phyloP scores from a whole-genome alignment of 257 asterid genomes.

The Nicotiana sylvestris region DNA sequence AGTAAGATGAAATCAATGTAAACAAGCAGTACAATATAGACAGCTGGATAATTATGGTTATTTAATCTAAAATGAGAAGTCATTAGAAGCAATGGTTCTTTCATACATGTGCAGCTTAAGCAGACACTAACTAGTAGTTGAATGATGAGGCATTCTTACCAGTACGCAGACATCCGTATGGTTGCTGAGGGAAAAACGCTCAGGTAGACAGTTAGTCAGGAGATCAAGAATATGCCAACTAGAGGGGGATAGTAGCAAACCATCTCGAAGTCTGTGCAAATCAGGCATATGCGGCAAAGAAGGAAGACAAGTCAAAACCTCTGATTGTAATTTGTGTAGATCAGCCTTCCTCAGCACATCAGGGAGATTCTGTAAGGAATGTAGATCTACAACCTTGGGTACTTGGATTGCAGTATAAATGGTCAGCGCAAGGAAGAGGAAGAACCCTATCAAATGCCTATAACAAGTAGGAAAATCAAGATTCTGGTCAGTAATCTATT shows the following conservation, averaged over 20 bases:
- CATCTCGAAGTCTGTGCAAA: conserved; percentile 57
- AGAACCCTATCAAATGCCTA: conserved; percentile 99
- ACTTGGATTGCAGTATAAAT: conserved; percentile 81
- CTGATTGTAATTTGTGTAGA: conserved; percentile 59
- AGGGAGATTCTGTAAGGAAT: conserved; percentile 51
- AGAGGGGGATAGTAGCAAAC: conserved; percentile 51
- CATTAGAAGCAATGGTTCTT: background rate
- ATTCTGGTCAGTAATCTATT: background rate
- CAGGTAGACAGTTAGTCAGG: conserved; percentile 74
- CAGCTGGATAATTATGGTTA: background rate
- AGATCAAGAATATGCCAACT: conserved; percentile 73
- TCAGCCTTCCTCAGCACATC: conserved; percentile 69
- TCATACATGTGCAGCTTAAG: conserved; percentile 1
- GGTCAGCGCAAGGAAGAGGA: conserved; percentile 82
- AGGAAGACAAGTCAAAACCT: conserved; percentile 67
- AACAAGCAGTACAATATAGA: background rate
- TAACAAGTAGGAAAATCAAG: conserved; percentile 19
- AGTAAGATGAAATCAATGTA: conserved; percentile 10
- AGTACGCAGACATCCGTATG: conserved; percentile 59
- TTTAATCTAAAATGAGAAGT: background rate
- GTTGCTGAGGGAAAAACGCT: conserved; percentile 55
- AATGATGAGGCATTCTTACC: conserved; percentile 41
- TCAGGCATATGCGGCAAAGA: conserved; percentile 77
- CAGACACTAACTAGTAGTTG: conserved; percentile 2
- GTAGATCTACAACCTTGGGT: conserved; percentile 70